Conservation (phyloP, 371 early-diverging fungal species). For the Mortierella sp. region DNA sequence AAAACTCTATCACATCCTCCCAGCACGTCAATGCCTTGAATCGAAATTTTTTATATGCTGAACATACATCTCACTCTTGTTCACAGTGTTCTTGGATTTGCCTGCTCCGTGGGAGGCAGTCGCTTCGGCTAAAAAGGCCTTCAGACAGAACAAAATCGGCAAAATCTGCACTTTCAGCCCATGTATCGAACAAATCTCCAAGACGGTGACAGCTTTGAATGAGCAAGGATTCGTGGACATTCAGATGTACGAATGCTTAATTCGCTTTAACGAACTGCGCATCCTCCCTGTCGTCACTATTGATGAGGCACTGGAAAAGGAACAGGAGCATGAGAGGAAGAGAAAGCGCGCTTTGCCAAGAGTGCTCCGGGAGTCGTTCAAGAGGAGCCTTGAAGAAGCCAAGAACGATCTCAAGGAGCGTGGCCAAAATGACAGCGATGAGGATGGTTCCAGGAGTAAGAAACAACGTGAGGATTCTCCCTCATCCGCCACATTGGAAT, state of each 20-base stretch:
- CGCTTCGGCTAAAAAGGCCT: conserved; percentile 79
- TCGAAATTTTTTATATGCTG: background rate
- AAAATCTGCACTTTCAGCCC: conserved; percentile 94
- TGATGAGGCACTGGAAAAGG: conserved; percentile 58
- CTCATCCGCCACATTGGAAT: too few relatives aligned
- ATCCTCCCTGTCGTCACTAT: conserved; percentile 59
- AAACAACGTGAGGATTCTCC: too few relatives aligned
- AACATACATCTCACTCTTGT: background rate
- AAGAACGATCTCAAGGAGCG: conserved; percentile 11
- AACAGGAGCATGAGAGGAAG: conserved; percentile 49
- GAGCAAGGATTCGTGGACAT: conserved; percentile 85
- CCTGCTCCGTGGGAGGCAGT: conserved; percentile 97
- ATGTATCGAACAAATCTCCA: conserved; percentile 94
- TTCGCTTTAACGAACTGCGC: conserved; percentile 66
- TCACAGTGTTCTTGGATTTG: conserved; percentile 88
- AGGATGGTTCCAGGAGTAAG: conserved; percentile 23
- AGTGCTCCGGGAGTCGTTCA: conserved; percentile 13
- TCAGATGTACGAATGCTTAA: conserved; percentile 82
- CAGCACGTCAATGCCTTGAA: too few relatives aligned
- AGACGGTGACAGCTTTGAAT: conserved; percentile 78
- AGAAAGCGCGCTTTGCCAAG: conserved; percentile 19
- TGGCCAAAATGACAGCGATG: conserved; percentile 38
- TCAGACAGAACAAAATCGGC: conserved; percentile 79
- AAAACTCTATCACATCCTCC: background rate
- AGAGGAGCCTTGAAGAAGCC: background rate